These are phyloP conservation scores for Porcisia hertigi DNA, from an alignment of 208 protist species.

Conservation along the genomic window DNA sequence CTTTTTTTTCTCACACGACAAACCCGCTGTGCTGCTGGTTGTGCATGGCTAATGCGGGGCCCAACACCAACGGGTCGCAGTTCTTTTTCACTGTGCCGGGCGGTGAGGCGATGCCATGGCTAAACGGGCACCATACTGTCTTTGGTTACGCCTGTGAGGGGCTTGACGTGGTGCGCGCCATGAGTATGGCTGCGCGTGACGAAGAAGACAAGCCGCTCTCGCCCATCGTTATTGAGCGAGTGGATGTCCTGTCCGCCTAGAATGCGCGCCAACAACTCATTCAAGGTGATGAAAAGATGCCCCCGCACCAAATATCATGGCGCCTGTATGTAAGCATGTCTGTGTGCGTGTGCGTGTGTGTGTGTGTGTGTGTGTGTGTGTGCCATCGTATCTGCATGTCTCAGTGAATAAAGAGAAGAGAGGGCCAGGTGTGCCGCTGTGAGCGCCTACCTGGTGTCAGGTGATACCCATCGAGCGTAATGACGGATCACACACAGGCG, in stretches of 20 bases:
- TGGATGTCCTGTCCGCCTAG: constrained; percentile 36
- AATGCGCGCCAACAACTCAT: neutral
- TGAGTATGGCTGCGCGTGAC: constrained; percentile 43
- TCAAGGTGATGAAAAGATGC: constrained; percentile 16
- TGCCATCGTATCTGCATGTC: neutral
- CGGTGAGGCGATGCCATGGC: constrained; percentile 52
- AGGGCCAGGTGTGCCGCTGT: neutral
- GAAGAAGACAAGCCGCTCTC: constrained; percentile 54
- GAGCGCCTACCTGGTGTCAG: neutral
- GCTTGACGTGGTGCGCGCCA: constrained; percentile 51
- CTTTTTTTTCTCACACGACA: constrained; percentile 59
- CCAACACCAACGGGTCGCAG: constrained; percentile 90
- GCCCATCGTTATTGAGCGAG: constrained; percentile 61
- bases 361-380: neutral
- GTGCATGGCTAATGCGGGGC: constrained; percentile 86
- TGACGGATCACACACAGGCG: neutral
- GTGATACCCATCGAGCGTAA: neutral
- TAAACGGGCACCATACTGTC: constrained; percentile 95
- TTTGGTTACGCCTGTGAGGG: constrained; percentile 91
- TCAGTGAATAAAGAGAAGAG: neutral
- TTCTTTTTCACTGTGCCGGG: constrained; percentile 88
- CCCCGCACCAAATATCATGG: neutral
- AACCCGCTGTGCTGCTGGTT: constrained; percentile 52
- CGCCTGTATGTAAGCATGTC: too few species aligned
- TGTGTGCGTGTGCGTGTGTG: too few species aligned